phyloP scores from a whole-genome alignment of 1,284 basidiomycete species.

The Afroboletus lepidellus region DNA sequence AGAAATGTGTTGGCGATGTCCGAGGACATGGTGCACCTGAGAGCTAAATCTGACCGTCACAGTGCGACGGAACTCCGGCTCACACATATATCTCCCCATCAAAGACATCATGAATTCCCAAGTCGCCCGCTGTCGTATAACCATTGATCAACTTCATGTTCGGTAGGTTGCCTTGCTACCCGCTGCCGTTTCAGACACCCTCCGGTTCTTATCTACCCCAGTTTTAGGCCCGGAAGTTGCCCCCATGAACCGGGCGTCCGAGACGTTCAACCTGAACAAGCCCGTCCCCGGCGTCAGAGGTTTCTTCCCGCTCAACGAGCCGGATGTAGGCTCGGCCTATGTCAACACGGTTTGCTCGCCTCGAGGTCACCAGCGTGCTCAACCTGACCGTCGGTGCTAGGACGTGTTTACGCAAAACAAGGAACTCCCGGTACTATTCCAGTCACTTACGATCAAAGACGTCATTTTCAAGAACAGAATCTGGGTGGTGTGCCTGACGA shows the following conservation, averaged over 20 bases:
- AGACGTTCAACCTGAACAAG: slow-evolving; percentile 42
- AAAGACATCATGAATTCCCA: not conserved
- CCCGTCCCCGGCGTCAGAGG: slow-evolving; percentile 48
- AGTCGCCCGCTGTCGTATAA: too few species aligned
- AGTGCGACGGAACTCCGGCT: not conserved
- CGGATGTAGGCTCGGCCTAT: slow-evolving; percentile 53
- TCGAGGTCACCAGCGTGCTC: not conserved
- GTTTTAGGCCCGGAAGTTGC: not conserved
- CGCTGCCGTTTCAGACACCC: too few species aligned
- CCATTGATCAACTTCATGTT: too few species aligned
- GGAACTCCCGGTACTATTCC: slow-evolving; percentile 59
- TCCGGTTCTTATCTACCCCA: too few species aligned
- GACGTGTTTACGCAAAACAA: slow-evolving; percentile 44
- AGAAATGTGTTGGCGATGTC: slow-evolving; percentile 36
- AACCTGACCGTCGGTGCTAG: slow-evolving; percentile 27
- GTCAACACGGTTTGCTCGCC: slow-evolving; percentile 33
- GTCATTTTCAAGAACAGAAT: slow-evolving; percentile 74
- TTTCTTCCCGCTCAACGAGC: slow-evolving; percentile 63
- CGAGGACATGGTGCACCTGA: slow-evolving; percentile 18
- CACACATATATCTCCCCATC: not conserved
- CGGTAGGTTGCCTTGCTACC: too few species aligned
- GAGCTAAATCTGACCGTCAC: not conserved
- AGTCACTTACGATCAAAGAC: slow-evolving; percentile 62
- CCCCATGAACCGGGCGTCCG: not conserved
- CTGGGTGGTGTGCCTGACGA: slow-evolving; percentile 45